Conservation (phyloP, 345 rosid species). For the Physaria fendleri region DNA sequence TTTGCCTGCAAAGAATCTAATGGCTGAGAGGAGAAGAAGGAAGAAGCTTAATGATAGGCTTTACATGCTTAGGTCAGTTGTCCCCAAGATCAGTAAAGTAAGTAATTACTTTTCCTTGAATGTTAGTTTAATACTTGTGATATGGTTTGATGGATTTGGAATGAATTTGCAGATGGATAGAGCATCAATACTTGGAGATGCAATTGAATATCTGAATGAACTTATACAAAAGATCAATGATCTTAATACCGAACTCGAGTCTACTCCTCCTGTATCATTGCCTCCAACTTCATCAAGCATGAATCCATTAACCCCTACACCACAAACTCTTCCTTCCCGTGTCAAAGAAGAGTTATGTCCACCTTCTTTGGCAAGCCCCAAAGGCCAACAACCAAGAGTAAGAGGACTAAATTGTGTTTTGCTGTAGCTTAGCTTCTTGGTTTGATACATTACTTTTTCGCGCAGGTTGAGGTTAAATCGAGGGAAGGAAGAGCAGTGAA, state of each 20-base stretch:
- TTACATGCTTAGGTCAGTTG: constrained; percentile 96
- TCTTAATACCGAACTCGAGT: constrained; percentile 80
- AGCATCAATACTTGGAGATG: constrained; percentile 95
- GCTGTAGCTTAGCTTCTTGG: neutral
- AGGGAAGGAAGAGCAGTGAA: constrained; percentile 94
- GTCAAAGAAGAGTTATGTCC: constrained; percentile 81
- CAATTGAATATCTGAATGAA: constrained; percentile 87
- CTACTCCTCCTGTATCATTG: constrained; percentile 59
- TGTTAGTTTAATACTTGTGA: neutral
- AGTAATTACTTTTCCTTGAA: neutral
- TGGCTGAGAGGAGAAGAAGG: constrained; percentile 95
- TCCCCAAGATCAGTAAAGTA: constrained; percentile 98
- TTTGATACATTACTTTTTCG: neutral
- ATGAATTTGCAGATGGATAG: constrained; percentile 94
- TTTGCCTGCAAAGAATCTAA: constrained; percentile 82
- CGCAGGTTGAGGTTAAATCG: constrained; percentile 75
- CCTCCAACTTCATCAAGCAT: constrained; percentile 52
- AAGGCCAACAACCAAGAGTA: constrained; percentile 81
- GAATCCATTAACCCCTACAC: constrained; percentile 78
- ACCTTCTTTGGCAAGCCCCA: constrained; percentile 65
- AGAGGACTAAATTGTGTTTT: neutral
- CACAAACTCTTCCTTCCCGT: constrained; percentile 56
- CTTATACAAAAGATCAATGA: constrained; percentile 91
- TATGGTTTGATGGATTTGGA: neutral
- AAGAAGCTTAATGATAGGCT: constrained; percentile 97